Percentiles rank a stretch among this genome's conserved stretches.
Evolutionary conservation across 169 alveolate species (phyloP).

Genomic region (Babesia caballi): DNA sequence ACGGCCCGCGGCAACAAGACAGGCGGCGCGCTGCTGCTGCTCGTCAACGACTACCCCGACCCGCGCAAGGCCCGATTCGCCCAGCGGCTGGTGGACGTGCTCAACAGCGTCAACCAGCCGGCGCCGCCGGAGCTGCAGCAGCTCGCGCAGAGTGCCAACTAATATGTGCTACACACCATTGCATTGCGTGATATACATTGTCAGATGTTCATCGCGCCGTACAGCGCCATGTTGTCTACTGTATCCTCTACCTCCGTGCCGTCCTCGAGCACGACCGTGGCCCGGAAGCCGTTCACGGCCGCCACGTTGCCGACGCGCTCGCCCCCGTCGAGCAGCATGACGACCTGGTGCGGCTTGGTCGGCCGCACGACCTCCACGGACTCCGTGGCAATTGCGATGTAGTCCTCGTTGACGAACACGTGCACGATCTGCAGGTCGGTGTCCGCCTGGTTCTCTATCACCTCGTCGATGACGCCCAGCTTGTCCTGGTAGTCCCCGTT

Average conservation of each 20-base stretch:
- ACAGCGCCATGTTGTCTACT: slow-evolving; percentile 32
- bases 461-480: slow-evolving; percentile 57
- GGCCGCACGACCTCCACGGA: slow-evolving; percentile 60
- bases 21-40: slow-evolving; percentile 76
- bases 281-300: slow-evolving; percentile 5
- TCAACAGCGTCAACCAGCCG: slow-evolving; percentile 61
- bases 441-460: slow-evolving; percentile 44
- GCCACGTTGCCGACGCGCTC: slow-evolving; percentile 35
- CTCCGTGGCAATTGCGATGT: slow-evolving; percentile 68
- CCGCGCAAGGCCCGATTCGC: slow-evolving; percentile 72
- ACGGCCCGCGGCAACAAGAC: slow-evolving; percentile 90
- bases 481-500: slow-evolving; percentile 53
- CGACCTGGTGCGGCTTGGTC: slow-evolving; percentile 19
- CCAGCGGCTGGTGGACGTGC: slow-evolving; percentile 59
- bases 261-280: slow-evolving; percentile 16
- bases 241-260: slow-evolving; percentile 29
- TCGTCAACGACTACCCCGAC: slow-evolving; percentile 66
- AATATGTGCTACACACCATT: not conserved
- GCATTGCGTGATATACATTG: not conserved
- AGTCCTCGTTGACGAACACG: slow-evolving; percentile 64
- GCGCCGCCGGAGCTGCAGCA: slow-evolving; percentile 64
- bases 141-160: not conserved
- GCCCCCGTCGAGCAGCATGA: not conserved
- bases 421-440: slow-evolving; percentile 55
- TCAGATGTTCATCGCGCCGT: slow-evolving; percentile 25